Conservation (phyloP, 1,284 basidiomycete species). For the Ceratobasidium theobromae region DNA sequence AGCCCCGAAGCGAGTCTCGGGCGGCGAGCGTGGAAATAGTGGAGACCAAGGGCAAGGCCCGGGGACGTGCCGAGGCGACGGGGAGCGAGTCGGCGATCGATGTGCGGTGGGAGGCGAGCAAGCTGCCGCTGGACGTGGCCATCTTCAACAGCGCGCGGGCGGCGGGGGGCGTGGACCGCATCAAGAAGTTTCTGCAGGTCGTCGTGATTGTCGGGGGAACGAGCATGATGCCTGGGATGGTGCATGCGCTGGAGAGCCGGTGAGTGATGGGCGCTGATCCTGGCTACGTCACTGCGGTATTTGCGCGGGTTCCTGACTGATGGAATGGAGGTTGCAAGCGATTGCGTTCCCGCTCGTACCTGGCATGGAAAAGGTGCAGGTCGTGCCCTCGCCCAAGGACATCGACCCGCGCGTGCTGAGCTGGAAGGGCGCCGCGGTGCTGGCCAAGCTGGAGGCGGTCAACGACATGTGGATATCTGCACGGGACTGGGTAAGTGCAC, state of each 20-base stretch:
- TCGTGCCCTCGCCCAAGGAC: conserved; percentile 90
- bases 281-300: neutral
- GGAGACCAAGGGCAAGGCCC: neutral
- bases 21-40: too few relatives aligned
- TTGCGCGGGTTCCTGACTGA: neutral
- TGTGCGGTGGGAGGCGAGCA: conserved; percentile 80
- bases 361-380: conserved; percentile 80
- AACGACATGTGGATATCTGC: conserved; percentile 86
- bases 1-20: too few relatives aligned
- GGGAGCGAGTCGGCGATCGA: too few relatives aligned
- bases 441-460: conserved; percentile 88
- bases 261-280: conserved; percentile 42
- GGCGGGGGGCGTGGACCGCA: conserved; percentile 83
- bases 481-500: conserved; percentile 85
- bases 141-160: conserved; percentile 89
- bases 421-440: conserved; percentile 96
- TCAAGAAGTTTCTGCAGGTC: conserved; percentile 84
- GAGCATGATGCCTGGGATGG: conserved; percentile 71
- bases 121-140: conserved; percentile 90
- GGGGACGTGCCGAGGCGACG: neutral
- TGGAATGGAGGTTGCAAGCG: conserved; percentile 63
- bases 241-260: conserved; percentile 78
- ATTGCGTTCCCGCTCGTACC: conserved; percentile 79
- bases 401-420: conserved; percentile 86
- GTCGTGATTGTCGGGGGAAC: conserved; percentile 89